Conservation (phyloP, 768 basidiomycete species). For the Amanita brunnescens region DNA sequence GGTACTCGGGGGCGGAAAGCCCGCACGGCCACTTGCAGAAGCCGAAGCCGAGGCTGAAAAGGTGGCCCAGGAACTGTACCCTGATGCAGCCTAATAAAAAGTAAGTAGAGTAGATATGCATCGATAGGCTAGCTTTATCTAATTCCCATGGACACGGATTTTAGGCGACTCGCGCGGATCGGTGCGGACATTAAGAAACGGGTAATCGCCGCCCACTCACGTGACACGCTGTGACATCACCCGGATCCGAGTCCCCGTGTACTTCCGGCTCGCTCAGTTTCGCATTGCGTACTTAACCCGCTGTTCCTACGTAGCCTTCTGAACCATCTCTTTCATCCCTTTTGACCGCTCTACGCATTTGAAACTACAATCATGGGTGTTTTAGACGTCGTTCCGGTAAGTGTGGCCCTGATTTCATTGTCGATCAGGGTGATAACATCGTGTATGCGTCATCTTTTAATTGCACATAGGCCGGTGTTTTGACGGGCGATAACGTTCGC, state of each 20-base stretch:
- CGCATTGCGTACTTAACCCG: neutral
- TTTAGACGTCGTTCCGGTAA: constrained; percentile 7
- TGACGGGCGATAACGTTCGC: constrained; percentile 92
- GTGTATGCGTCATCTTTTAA: neutral
- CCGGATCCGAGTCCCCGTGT: neutral
- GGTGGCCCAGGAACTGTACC: constrained; percentile 47
- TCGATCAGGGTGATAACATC: neutral
- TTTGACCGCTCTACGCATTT: neutral
- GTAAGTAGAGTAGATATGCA: neutral
- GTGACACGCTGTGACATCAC: neutral
- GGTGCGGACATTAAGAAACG: neutral
- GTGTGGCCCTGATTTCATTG: neutral
- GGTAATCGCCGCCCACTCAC: neutral
- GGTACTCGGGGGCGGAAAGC: constrained; percentile 7
- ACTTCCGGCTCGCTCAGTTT: neutral
- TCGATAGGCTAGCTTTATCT: neutral
- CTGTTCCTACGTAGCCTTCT: neutral
- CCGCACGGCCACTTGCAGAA: constrained; percentile 38
- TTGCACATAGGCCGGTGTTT: constrained; percentile 71
- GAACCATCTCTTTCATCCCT: neutral
- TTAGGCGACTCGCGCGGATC: neutral
- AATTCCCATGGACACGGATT: neutral
- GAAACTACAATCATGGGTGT: constrained; percentile 4
- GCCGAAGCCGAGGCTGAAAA: constrained; percentile 43
- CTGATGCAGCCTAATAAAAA: constrained; percentile 21